phyloP scores from a whole-genome alignment of 257 asterid species.

The Henckelia pumila region DNA sequence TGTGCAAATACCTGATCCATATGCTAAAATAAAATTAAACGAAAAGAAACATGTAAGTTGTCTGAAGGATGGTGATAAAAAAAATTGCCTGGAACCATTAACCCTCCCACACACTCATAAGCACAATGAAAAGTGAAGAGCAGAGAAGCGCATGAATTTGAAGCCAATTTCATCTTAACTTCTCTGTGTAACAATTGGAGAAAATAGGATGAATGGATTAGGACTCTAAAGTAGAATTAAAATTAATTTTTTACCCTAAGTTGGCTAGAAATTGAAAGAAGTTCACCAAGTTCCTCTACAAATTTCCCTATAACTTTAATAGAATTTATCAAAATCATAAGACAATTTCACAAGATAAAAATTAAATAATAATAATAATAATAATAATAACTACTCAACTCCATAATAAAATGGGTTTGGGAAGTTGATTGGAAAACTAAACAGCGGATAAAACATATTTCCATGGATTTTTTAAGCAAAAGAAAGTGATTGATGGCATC shows the following conservation, averaged over 20 bases:
- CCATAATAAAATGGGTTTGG: background rate
- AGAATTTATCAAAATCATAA: conserved; percentile 3
- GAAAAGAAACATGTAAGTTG: background rate
- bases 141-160: background rate
- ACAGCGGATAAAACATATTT: background rate
- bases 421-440: background rate
- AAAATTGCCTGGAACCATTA: background rate
- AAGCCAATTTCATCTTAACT: background rate
- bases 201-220: background rate
- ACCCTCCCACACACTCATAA: too few relatives aligned
- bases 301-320: background rate
- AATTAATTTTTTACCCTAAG: background rate
- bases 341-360: background rate
- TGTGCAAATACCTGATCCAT: too few relatives aligned
- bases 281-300: background rate
- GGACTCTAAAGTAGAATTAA: background rate
- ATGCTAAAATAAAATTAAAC: too few relatives aligned
- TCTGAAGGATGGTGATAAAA: background rate
- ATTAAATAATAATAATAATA: background rate
- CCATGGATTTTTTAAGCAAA: background rate
- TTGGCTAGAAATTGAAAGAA: background rate
- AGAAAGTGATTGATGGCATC: background rate
- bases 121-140: too few relatives aligned
- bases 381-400: background rate
- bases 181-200: too few relatives aligned